Evolutionary conservation across 139 green algal species (phyloP), one percentile per base, ranked within the genome.

Genomic region (Trebouxia sp.): DNA sequence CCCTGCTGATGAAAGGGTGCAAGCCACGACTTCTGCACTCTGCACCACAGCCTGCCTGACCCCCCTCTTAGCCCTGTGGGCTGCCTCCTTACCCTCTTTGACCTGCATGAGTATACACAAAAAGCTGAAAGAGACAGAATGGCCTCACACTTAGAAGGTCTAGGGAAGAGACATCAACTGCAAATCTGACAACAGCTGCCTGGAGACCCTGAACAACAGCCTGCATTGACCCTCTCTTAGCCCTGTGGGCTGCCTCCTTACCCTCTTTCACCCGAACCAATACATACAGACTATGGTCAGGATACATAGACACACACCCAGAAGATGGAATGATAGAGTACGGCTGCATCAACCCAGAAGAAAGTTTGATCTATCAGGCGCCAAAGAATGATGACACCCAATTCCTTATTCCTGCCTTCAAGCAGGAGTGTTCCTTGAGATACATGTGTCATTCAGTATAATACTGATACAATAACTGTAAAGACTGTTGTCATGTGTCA

Each of bases 1-100:
- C 14, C 90, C 92, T 11, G 91, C 86, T 12, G 83, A 65, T 17
- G 79, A 87, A 50, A 96, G 86, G 3, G 92, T 96, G 76, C 84
- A 89, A 6, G 88, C 87, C 67, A 91, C 86, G 26, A 92, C 79
- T 75, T 95, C 89, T 4, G 91, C 89, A 4, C 77, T 51, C 7
- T 45, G 47, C 17, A 93, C 65, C 24, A 94, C 88, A 1, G 89
- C 88, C 48, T 85, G 81, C 17, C 89, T 85, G 50, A 90, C 55
- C 72, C 90, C 85, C 35, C 76, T 82, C 26, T 39, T 48, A 14
- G 85, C 82, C 30, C 83, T 75, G 70, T 88, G 70, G 75, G 86
- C 58, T 67, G 83, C 79, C 62, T 78, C 51, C 17, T 50, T 48
- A 17, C 30, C 74, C 43, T 35, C 47, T 28, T 74, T 72, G 17